These are phyloP conservation scores for Elaeis oleifera DNA, from an alignment of 202 grass and related monocot species.

Conservation along the genomic window DNA sequence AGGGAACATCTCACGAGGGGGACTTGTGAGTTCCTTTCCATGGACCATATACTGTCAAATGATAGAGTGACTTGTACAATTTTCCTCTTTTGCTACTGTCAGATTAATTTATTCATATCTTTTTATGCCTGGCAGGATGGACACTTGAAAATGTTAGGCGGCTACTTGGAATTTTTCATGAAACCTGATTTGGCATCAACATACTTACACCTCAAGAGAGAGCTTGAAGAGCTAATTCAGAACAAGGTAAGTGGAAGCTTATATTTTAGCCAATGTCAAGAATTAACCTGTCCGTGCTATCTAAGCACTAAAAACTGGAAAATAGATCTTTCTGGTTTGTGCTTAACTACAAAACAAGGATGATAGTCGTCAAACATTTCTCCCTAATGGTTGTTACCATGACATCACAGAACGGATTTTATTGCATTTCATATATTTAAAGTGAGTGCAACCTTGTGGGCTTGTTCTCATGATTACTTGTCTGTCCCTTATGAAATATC, in stretches of 20 bases:
- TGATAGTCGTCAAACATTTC: no score
- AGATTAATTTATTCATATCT: conserved; percentile 13
- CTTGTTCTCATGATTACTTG: no score
- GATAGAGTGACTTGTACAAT: no score
- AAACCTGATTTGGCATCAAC: conserved; percentile 72
- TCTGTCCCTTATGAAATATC: no score
- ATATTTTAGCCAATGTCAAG: neutral
- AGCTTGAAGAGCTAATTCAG: conserved; percentile 78
- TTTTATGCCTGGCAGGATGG: conserved; percentile 48
- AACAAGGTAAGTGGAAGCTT: conserved; percentile 44
- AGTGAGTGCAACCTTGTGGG: no score
- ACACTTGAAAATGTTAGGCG: conserved; percentile 95
- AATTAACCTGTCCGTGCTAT: no score
- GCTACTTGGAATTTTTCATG: conserved; percentile 98
- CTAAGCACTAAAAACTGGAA: no score
- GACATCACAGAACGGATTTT: no score
- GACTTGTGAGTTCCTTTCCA: conserved; percentile 49
- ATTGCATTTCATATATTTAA: no score
- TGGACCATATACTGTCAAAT: neutral
- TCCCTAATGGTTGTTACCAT: no score
- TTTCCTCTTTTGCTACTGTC: neutral
- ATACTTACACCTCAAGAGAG: conserved; percentile 69
- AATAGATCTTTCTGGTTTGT: no score
- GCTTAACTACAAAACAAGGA: no score
- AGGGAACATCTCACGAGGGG: conserved; percentile 59